These are phyloP conservation scores for Eragrostis nindensis DNA, from an alignment of 176 grass and related monocot species.

Conservation along the genomic window DNA sequence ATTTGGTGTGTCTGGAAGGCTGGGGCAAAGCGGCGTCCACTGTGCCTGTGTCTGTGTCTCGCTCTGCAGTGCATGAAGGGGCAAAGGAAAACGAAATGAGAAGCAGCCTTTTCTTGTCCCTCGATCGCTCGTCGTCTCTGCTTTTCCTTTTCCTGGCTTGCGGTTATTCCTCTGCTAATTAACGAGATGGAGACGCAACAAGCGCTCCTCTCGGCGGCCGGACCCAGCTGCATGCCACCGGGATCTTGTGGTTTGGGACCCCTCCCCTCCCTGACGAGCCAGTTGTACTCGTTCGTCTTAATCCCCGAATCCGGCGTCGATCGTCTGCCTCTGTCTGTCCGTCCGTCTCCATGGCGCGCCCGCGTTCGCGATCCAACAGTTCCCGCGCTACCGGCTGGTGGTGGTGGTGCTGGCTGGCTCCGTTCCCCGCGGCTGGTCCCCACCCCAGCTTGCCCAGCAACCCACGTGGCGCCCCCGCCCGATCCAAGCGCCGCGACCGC, in stretches of 20 bases:
- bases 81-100: slow-evolving; percentile 37
- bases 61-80: neutral
- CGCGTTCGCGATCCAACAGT: neutral
- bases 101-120: neutral
- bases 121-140: neutral
- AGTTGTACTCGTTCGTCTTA: neutral
- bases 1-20: neutral
- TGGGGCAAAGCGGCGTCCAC: neutral
- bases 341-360: no score
- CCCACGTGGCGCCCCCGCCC: slow-evolving; percentile 29
- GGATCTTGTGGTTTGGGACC: neutral
- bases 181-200: slow-evolving; percentile 25
- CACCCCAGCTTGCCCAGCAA: neutral
- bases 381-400: neutral
- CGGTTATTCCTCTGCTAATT: neutral
- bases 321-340: neutral
- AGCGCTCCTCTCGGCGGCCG: neutral
- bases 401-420: neutral
- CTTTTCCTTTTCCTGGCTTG: neutral
- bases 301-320: neutral
- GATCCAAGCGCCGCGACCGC: slow-evolving; percentile 34
- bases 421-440: slow-evolving; percentile 23
- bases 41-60: neutral
- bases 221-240: neutral
- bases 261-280: neutral